Evolutionary conservation across 495 filamentous ascomycete species (phyloP).

Genomic region (Apodospora peruviana): DNA sequence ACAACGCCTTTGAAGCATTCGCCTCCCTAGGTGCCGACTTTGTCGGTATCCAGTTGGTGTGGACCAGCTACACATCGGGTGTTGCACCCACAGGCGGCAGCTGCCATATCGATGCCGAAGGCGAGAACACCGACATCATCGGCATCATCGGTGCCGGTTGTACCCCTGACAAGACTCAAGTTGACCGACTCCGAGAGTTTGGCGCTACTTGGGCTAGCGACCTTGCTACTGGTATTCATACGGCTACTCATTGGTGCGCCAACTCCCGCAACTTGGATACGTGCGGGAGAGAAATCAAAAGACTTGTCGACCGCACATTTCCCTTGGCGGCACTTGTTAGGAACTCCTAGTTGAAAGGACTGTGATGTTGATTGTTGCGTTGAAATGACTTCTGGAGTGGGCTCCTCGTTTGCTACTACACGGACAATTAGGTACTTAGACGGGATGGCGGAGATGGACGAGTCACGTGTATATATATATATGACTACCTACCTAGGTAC

Average conservation of each 20-base stretch:
- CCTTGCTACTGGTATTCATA: background rate
- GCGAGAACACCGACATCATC: background rate
- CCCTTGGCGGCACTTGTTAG: background rate
- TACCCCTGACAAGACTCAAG: background rate
- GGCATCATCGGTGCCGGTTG: background rate
- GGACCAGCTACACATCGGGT: background rate
- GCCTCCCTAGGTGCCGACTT: background rate
- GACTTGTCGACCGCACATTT: background rate
- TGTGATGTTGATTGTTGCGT: too few relatives aligned
- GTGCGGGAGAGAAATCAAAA: background rate
- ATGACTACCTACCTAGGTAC: too few relatives aligned
- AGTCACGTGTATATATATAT: too few relatives aligned
- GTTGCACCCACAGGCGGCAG: background rate
- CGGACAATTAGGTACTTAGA: too few relatives aligned
- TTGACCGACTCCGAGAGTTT: background rate
- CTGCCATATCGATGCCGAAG: background rate
- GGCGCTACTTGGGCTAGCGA: background rate
- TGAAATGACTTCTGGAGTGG: too few relatives aligned
- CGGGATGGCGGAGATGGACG: too few relatives aligned
- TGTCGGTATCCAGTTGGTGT: background rate
- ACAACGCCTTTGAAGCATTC: background rate
- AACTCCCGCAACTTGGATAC: background rate
- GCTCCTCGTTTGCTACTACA: too few relatives aligned
- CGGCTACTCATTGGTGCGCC: background rate
- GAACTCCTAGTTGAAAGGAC: slow-evolving; percentile 1